These are phyloP conservation scores for Nicotiana rustica DNA, from an alignment of 305 asterid genomes.

Conservation along the genomic window DNA sequence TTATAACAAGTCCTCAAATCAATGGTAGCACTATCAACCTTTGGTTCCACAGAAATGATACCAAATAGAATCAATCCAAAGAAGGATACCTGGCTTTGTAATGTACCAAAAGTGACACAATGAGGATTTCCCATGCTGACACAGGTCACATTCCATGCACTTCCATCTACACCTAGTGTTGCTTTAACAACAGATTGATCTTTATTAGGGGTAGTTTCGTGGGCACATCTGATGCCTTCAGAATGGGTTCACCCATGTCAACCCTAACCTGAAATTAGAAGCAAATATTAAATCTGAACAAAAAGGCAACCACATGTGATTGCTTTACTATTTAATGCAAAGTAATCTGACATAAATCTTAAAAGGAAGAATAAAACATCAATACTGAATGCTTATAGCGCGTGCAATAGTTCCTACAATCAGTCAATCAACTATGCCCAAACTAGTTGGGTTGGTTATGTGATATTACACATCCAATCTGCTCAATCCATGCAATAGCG, in stretches of 20 bases:
- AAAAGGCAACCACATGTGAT: not conserved
- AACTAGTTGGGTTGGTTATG: not conserved
- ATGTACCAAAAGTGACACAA: constrained; percentile 79
- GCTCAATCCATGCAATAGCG: not conserved
- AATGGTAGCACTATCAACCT: not conserved
- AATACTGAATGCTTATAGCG: not conserved
- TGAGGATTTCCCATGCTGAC: constrained; percentile 99
- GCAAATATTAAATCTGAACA: constrained; percentile 7
- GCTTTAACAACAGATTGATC: constrained; percentile 75
- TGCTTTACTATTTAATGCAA: not conserved
- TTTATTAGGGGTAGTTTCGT: constrained; percentile 75
- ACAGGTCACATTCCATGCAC: constrained; percentile 84
- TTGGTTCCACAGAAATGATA: not conserved
- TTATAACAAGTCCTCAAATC: not conserved
- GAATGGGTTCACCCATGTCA: constrained; percentile 99
- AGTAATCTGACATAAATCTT: not conserved
- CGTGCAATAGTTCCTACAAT: not conserved
- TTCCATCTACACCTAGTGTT: constrained; percentile 73
- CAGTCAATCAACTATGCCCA: not conserved
- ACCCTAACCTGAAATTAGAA: constrained; percentile 73
- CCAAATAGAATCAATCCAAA: not conserved
- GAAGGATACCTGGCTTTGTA: constrained; percentile 57
- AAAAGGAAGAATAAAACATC: not conserved
- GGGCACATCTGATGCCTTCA: constrained; percentile 92
- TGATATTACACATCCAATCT: not conserved